Evolutionary conservation across 2,329 filamentous ascomycete species (phyloP), one percentile per base, ranked within the genome.

Genomic region (Cordyceps javanica): DNA sequence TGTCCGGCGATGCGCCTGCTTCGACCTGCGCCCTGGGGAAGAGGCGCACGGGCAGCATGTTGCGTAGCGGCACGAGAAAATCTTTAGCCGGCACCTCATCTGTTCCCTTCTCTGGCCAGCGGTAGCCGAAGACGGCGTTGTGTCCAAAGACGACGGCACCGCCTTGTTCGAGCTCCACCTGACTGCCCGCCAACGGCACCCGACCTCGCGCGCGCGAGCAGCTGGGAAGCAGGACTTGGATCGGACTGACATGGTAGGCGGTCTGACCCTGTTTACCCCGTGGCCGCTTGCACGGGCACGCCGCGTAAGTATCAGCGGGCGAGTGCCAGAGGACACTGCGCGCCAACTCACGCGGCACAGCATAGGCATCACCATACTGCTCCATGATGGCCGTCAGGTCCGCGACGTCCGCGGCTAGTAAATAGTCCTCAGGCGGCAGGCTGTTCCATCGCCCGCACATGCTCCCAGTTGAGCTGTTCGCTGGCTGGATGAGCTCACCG

Each of bases 401-500:
- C 16, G 44, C 25, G 16, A 19, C 16, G 8, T 26, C 19, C 16
- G 44, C 26, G 6, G 44, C 26, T 8, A 46, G 16, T 3, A 19
- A 30, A n/a, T 30, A 46, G 16, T 46, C 16, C 26, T 32, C 10
- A 14, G 26, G 14, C 16, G 26, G 44, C 11, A 46, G n/a, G 16
- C 26, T 46, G 14, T 5, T 14, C 44, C 44, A 46, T 19, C n/a
- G 26, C 3, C 11, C 16, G 7, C 44, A 46, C 25, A 46, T 16
- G n/a, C 44, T 26, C 4, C 6, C 38, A 3, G 38, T n/a, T 14
- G 23, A 13, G 23, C 41, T 8, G 16, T 4, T 19, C 7, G 19
- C n/a, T 16, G 62, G 61, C 16, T 28, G 21, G 21, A 66, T 62
- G 9, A 65, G 26, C 7, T 65, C 60, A 2, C 65, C 65, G 55